These are phyloP conservation scores for Rhizomucor miehei DNA, from an alignment of 371 early-diverging fungal species.

Conservation along the genomic window DNA sequence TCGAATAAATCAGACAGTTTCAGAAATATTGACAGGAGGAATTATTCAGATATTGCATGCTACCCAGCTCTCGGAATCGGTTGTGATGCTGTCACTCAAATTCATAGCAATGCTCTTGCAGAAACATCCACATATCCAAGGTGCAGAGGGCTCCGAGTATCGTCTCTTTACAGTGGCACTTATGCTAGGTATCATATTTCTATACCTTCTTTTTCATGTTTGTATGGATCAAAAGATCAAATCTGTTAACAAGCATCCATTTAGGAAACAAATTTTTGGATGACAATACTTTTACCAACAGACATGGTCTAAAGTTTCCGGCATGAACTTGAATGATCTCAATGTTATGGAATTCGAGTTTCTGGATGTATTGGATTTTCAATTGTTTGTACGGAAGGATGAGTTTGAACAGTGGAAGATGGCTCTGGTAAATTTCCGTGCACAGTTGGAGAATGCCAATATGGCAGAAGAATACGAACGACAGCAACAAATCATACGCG, in stretches of 20 bases:
- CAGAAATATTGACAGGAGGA: no score
- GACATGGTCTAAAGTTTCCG: conserved; percentile 67
- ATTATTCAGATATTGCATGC: conserved; percentile 43
- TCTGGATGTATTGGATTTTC: conserved; percentile 54
- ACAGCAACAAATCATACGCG: conserved; percentile 11
- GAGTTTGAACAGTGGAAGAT: conserved; percentile 50
- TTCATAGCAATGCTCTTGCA: conserved; percentile 60
- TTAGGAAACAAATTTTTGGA: conserved; percentile 66
- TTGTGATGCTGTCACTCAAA: conserved; percentile 55
- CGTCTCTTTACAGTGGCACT: conserved; percentile 77
- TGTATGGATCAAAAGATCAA: neutral
- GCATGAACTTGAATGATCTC: conserved; percentile 57
- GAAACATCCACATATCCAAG: conserved; percentile 57
- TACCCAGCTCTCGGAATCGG: conserved; percentile 63
- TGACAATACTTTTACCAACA: conserved; percentile 69
- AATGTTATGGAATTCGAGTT: conserved; percentile 72
- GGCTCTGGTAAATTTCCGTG: conserved; percentile 20
- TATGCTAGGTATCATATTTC: conserved; percentile 57
- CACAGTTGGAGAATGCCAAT: conserved; percentile 4
- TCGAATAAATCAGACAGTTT: neutral
- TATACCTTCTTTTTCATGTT: neutral
- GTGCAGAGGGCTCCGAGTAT: conserved; percentile 73
- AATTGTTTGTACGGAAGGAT: conserved; percentile 53
- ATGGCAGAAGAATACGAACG: conserved; percentile 17
- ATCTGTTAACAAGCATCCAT: neutral